Evolutionary conservation across 768 basidiomycete genomes (phyloP).

Genomic region (Postia placenta): DNA sequence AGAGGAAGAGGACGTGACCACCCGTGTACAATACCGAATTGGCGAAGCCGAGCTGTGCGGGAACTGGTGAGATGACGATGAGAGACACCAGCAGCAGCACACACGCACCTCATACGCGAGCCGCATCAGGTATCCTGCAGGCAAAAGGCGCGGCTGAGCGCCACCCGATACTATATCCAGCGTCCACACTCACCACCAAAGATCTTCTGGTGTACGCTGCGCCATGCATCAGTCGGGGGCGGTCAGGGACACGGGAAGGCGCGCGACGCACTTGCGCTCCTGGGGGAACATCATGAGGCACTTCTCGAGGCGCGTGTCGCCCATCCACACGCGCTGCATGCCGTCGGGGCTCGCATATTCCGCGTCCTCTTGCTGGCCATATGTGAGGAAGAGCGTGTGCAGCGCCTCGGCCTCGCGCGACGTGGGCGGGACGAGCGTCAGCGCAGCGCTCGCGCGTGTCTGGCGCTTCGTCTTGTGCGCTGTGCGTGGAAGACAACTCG

Average conservation of each 20-base stretch:
- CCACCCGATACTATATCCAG: not conserved
- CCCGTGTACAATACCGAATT: slow-evolving; percentile 66
- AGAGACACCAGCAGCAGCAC: not conserved
- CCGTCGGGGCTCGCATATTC: slow-evolving; percentile 14
- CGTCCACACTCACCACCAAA: slow-evolving; percentile 53
- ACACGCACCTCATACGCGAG: slow-evolving; percentile 59
- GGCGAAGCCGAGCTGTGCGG: slow-evolving; percentile 59
- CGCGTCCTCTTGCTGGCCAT: slow-evolving; percentile 37
- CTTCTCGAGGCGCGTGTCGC: slow-evolving; percentile 63
- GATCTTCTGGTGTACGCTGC: slow-evolving; percentile 73
- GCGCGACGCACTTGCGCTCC: slow-evolving; percentile 63
- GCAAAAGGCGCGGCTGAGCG: not conserved
- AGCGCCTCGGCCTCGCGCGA: slow-evolving; percentile 62
- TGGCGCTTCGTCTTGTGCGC: slow-evolving; percentile 58
- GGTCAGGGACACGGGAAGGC: not conserved
- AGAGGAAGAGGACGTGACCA: slow-evolving; percentile 62
- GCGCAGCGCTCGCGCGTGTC: slow-evolving; percentile 46
- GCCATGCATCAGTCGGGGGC: not conserved
- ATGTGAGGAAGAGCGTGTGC: slow-evolving; percentile 62
- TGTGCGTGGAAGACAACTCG: slow-evolving; percentile 16
- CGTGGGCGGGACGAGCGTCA: slow-evolving; percentile 69
- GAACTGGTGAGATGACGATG: not conserved
- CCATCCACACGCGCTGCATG: slow-evolving; percentile 63
- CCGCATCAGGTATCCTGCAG: slow-evolving; percentile 47
- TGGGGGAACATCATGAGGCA: slow-evolving; percentile 81